Evolutionary conservation across 2,329 filamentous ascomycete genomes (phyloP), one percentile per base, ranked within the genome.

Genomic region (Parascedosporium putredinis): DNA sequence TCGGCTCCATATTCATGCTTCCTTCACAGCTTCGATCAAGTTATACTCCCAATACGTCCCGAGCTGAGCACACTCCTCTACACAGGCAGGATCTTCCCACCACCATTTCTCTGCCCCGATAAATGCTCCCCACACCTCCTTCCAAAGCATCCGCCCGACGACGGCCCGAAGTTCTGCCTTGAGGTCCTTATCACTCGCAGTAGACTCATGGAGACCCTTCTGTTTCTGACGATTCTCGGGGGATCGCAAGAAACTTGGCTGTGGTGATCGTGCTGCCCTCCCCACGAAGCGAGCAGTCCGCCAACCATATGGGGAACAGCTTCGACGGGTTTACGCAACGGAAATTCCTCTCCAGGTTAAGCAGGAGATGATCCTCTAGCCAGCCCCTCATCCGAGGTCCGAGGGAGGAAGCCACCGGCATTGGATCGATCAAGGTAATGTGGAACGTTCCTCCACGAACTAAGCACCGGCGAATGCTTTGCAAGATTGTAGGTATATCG

Each of bases 371-470:
- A 3, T 76, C 69, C 40, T 83, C 77, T 2, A 86, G 66, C 83
- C 83, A 86, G 1, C 67, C 61, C 31, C 74, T 68, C 58, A 86
- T 64, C 1, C 66, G 64, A 0, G 77, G 78, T 0, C 83, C 83
- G 22, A 79, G 66, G 0, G 74, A 79, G 2, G 68, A 64, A 3
- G 73, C 64, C 1, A 74, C 66, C 0, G 83, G 83, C 6, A 75
- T 65, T 0, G 83, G 79, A 51, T 86, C 79, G 54, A 86, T 76
- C 16, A 86, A 64, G 0, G 75, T 74, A 14, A 86, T 62, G 52
- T 82, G 73, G 10, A 86, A 61, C 18, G 69, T 66, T 1, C 82
- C 81, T 0, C 73, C 71, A 0, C 72, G 69, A 3, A 70, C 66
- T 2, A 86, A 69, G 27, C 75, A 72, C 22, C 73, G 73, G 58